phyloP scores from a whole-genome alignment of 345 rosid species.

The Anacardium occidentale region DNA sequence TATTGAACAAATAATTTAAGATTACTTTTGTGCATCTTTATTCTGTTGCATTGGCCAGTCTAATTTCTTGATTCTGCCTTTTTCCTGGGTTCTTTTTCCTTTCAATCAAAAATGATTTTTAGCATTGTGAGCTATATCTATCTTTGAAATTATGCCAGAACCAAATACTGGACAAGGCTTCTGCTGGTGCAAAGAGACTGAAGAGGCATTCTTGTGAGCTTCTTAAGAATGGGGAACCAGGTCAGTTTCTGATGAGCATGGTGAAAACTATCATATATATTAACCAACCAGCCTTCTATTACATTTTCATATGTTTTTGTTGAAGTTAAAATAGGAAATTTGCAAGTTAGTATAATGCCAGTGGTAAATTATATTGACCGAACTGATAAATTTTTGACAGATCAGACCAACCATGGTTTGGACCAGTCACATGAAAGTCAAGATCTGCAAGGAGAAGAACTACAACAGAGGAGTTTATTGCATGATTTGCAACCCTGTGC shows the following conservation, averaged over 20 bases:
- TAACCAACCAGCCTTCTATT: conserved; percentile 8
- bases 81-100: conserved; percentile 3
- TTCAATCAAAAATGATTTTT: neutral
- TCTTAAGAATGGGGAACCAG: conserved; percentile 25
- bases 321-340: neutral
- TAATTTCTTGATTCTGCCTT: conserved; percentile 8
- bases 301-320: neutral
- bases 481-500: conserved; percentile 48
- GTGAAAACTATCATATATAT: conserved; percentile 16
- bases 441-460: conserved; percentile 32
- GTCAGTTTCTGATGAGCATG: conserved; percentile 27
- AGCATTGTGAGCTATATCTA: conserved; percentile 12
- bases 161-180: conserved; percentile 31
- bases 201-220: conserved; percentile 25
- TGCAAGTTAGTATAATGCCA: neutral
- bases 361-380: conserved; percentile 17
- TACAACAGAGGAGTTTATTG: conserved; percentile 30
- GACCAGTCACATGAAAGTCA: conserved; percentile 28
- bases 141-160: conserved; percentile 41
- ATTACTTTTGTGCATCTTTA: conserved; percentile 6
- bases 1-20: conserved; percentile 2
- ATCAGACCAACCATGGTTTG: conserved; percentile 26
- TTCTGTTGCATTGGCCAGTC: conserved; percentile 14
- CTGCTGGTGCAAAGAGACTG: conserved; percentile 25
- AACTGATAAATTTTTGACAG: conserved; percentile 27